Conservation (phyloP, 305 asterid genomes). For the Rubia balearica region DNA sequence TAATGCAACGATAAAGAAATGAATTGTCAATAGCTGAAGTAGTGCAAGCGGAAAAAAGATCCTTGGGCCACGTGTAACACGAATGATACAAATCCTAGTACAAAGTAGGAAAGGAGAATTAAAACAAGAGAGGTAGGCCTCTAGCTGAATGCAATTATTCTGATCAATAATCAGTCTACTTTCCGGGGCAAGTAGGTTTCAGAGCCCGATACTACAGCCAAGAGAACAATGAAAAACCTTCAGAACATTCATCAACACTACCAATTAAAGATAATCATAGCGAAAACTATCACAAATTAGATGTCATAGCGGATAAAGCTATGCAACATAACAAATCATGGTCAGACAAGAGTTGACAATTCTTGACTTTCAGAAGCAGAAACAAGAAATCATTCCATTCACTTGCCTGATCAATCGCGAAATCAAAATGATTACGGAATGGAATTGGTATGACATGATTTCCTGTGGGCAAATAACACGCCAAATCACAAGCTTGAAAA, state of each 20-base stretch:
- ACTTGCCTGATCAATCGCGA: slow-evolving; percentile 81
- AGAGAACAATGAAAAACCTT: background rate
- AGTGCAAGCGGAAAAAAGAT: background rate
- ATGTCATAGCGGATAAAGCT: background rate
- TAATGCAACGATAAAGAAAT: background rate
- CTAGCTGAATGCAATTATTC: background rate
- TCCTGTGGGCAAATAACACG: slow-evolving; percentile 47
- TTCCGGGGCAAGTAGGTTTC: background rate
- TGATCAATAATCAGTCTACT: background rate
- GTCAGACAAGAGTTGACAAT: background rate
- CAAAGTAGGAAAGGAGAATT: too few relatives aligned
- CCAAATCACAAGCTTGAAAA: slow-evolving; percentile 56
- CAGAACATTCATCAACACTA: background rate
- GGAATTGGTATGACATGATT: slow-evolving; percentile 38
- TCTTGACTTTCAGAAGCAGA: background rate
- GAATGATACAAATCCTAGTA: background rate
- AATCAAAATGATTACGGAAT: slow-evolving; percentile 51
- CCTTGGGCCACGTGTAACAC: background rate
- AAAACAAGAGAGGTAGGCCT: background rate
- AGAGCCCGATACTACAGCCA: background rate
- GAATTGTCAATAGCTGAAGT: background rate
- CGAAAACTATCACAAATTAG: background rate
- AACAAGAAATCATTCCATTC: background rate
- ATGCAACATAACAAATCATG: background rate
- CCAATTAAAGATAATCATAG: background rate